A percentile compares a stretch with the other conserved stretches of the same genome.
These are phyloP conservation scores for Macadamia integrifolia DNA, from an alignment of 164 flowering plant genomes.

Conservation along the genomic window DNA sequence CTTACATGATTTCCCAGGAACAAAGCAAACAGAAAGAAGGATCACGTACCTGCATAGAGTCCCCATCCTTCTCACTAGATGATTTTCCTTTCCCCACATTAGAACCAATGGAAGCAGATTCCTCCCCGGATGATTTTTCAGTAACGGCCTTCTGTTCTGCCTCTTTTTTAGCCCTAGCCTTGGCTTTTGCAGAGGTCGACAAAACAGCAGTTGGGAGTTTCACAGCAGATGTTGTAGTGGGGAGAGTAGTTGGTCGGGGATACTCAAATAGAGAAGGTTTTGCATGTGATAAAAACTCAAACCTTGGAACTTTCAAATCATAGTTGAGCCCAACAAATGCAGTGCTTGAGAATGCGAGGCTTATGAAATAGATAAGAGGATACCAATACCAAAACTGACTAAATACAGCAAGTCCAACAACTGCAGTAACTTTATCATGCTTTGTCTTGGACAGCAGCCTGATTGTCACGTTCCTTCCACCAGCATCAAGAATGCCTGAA, in stretches of 20 bases:
- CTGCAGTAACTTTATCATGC: conserved; percentile 92
- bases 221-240: conserved; percentile 76
- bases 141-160: conserved; percentile 74
- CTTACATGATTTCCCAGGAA: too few relatives aligned
- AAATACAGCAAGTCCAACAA: conserved; percentile 94
- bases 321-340: conserved; percentile 92
- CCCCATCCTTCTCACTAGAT: conserved; percentile 66
- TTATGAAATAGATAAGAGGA: conserved; percentile 87
- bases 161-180: conserved; percentile 93
- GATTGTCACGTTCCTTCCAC: conserved; percentile 96
- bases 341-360: conserved; percentile 89
- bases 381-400: conserved; percentile 99
- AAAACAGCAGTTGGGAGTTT: conserved; percentile 91
- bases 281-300: conserved; percentile 92
- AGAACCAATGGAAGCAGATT: conserved; percentile 33
- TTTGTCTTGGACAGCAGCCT: conserved; percentile 85
- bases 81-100: conserved; percentile 58
- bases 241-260: conserved; percentile 83
- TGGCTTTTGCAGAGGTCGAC: conserved; percentile 92
- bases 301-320: conserved; percentile 86
- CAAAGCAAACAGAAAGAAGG: neutral
- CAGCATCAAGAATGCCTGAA: conserved; percentile 98
- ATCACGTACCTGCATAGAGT: conserved; percentile 79
- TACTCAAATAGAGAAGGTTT: conserved; percentile 95
- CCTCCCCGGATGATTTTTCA: conserved; percentile 49